Conservation (phyloP, 164 flowering plant genomes). For the Tetrastigma voinierianum region DNA sequence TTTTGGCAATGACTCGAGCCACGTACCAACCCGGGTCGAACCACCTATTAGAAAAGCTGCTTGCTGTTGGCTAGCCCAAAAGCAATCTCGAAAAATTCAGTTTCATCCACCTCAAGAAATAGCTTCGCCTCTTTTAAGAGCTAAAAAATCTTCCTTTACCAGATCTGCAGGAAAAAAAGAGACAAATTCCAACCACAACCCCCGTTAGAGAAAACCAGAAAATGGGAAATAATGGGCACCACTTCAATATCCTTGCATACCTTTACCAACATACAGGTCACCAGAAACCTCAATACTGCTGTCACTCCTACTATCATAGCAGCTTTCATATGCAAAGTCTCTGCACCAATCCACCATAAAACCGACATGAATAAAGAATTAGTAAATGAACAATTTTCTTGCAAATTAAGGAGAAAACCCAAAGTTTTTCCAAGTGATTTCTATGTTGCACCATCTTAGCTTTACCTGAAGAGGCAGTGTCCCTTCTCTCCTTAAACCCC, state of each 20-base stretch:
- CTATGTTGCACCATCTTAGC: too few species aligned
- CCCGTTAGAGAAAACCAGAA: neutral
- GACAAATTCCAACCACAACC: conserved; percentile 12
- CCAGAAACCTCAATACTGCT: conserved; percentile 74
- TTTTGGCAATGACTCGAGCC: too few species aligned
- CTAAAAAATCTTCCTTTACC: conserved; percentile 19
- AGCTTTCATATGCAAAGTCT: conserved; percentile 77
- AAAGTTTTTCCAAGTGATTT: too few species aligned
- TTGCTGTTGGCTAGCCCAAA: too few species aligned
- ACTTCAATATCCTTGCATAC: conserved; percentile 32
- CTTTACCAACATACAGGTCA: conserved; percentile 68
- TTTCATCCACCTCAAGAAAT: neutral
- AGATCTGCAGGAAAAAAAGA: conserved; percentile 44
- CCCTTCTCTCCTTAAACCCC: conserved; percentile 62
- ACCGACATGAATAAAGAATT: neutral
- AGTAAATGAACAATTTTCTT: neutral
- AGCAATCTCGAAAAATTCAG: too few species aligned
- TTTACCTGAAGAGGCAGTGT: conserved; percentile 56
- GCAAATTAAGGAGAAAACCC: neutral
- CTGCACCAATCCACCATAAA: conserved; percentile 19
- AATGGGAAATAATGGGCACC: neutral
- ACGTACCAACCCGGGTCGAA: too few species aligned
- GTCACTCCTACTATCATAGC: conserved; percentile 96
- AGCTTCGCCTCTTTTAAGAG: conserved; percentile 5
- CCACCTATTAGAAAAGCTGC: too few species aligned